Percentiles rank a stretch among this genome's conserved stretches.
These are phyloP conservation scores for Euphorbia schlechtendalii DNA, from an alignment of 441 rosid genomes.

Conservation along the genomic window DNA sequence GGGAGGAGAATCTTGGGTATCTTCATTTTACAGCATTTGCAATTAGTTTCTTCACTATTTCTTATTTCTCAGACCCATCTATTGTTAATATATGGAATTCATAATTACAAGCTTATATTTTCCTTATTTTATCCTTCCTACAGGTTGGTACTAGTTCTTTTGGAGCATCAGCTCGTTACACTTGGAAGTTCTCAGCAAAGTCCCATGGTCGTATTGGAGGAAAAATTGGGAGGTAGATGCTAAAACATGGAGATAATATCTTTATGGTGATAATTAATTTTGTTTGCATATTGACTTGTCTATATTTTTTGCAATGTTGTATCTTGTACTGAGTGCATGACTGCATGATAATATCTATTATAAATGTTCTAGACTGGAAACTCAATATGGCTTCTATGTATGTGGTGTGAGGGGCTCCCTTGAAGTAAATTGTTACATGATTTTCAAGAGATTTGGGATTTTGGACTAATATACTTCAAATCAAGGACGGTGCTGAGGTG, in stretches of 20 bases:
- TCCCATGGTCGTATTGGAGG: constrained; percentile 86
- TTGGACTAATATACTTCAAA: not conserved
- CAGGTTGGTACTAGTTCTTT: constrained; percentile 77
- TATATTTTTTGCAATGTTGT: not conserved
- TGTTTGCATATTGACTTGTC: not conserved
- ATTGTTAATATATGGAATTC: not conserved
- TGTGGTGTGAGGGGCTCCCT: not conserved
- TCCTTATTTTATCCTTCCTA: constrained; percentile 1
- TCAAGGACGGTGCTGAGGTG: too few species aligned
- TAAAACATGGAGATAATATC: not conserved
- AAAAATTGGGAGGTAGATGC: constrained; percentile 65
- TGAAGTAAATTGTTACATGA: not conserved
- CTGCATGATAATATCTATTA: not conserved
- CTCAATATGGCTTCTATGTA: not conserved
- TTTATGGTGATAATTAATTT: not conserved
- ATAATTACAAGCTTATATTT: not conserved
- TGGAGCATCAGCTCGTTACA: constrained; percentile 71
- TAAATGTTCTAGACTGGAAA: constrained; percentile 3
- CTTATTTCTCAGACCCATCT: not conserved
- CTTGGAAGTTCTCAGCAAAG: constrained; percentile 59
- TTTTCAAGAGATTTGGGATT: constrained; percentile 1
- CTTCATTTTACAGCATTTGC: too few species aligned
- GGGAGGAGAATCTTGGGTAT: too few species aligned
- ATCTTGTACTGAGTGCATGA: not conserved
- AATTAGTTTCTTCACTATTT: not conserved